Evolutionary conservation across 1,139 yeast genomes (phyloP).

Genomic region (Ogataea hybrid): DNA sequence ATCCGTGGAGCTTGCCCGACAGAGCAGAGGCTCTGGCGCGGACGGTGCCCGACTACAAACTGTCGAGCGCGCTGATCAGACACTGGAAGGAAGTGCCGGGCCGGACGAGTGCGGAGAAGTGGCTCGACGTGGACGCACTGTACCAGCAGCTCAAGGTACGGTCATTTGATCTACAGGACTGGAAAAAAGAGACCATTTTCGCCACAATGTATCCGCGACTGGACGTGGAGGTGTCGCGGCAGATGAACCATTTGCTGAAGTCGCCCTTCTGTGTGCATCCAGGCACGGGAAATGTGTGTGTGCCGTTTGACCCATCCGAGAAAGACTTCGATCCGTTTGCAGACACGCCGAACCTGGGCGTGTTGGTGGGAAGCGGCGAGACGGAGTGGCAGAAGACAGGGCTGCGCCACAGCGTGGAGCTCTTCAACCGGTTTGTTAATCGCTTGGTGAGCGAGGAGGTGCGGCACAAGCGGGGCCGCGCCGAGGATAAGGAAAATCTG

Average conservation of each 20-base stretch:
- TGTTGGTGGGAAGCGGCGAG: constrained; percentile 43
- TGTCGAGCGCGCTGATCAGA: constrained; percentile 53
- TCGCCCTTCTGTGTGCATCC: constrained; percentile 99
- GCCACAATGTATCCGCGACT: constrained; percentile 85
- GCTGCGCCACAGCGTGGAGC: constrained; percentile 70
- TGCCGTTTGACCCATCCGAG: constrained; percentile 71
- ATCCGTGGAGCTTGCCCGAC: constrained; percentile 67
- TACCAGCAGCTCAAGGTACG: constrained; percentile 39
- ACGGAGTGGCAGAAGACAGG: constrained; percentile 60
- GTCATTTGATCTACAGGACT: constrained; percentile 47
- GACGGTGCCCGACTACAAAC: constrained; percentile 56
- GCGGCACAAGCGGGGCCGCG: constrained; percentile 49
- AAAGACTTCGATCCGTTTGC: constrained; percentile 72
- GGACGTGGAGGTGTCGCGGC: constrained; percentile 91
- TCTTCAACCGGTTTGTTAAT: constrained; percentile 64
- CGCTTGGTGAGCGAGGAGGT: constrained; percentile 56
- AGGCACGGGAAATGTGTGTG: constrained; percentile 96
- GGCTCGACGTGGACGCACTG: constrained; percentile 75
- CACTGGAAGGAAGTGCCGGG: constrained; percentile 52
- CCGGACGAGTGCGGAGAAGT: constrained; percentile 56
- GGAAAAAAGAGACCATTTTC: constrained; percentile 81
- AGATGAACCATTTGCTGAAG: constrained; percentile 85
- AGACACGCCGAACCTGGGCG: constrained; percentile 70
- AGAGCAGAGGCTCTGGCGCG: constrained; percentile 57
- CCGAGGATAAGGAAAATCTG: constrained; percentile 24